phyloP scores from a whole-genome alignment of 1,284 basidiomycete genomes.

The Irpex rosettiformis region DNA sequence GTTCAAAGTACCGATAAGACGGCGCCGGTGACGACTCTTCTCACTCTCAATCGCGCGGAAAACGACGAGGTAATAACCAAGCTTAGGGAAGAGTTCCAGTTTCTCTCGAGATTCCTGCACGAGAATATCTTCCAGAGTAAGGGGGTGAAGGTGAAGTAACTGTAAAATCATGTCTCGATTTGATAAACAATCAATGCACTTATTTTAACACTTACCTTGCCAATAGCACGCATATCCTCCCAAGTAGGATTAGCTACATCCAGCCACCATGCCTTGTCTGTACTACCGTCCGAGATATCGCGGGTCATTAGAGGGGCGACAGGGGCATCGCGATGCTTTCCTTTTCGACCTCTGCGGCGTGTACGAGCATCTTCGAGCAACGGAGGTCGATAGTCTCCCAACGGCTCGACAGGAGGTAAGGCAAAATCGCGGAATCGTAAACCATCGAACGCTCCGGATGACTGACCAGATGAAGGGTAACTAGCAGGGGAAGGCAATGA shows the following conservation, averaged over 20 bases:
- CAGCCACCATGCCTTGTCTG: slow-evolving; percentile 78
- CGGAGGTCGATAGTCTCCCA: background rate
- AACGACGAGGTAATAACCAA: slow-evolving; percentile 93
- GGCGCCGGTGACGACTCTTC: slow-evolving; percentile 38
- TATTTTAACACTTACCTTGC: slow-evolving; percentile 55
- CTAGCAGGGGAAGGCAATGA: background rate
- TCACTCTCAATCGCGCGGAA: slow-evolving; percentile 80
- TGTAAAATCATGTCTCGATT: slow-evolving; percentile 25
- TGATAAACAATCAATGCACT: background rate
- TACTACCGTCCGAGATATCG: slow-evolving; percentile 10
- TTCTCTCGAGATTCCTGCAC: slow-evolving; percentile 94
- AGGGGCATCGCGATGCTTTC: slow-evolving; percentile 25
- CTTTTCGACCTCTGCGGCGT: slow-evolving; percentile 33
- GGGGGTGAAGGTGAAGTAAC: slow-evolving; percentile 87
- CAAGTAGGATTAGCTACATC: slow-evolving; percentile 90
- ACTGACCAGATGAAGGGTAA: background rate
- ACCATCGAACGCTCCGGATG: background rate
- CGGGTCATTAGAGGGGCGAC: background rate
- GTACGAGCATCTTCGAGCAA: slow-evolving; percentile 5
- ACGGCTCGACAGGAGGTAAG: background rate
- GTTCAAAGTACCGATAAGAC: slow-evolving; percentile 19
- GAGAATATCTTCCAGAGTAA: slow-evolving; percentile 95
- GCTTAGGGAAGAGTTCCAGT: slow-evolving; percentile 81
- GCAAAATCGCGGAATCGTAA: background rate
- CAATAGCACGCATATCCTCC: slow-evolving; percentile 86